These are phyloP conservation scores for Pezicula radicicola DNA, from an alignment of 2,329 filamentous ascomycete genomes.

Conservation along the genomic window DNA sequence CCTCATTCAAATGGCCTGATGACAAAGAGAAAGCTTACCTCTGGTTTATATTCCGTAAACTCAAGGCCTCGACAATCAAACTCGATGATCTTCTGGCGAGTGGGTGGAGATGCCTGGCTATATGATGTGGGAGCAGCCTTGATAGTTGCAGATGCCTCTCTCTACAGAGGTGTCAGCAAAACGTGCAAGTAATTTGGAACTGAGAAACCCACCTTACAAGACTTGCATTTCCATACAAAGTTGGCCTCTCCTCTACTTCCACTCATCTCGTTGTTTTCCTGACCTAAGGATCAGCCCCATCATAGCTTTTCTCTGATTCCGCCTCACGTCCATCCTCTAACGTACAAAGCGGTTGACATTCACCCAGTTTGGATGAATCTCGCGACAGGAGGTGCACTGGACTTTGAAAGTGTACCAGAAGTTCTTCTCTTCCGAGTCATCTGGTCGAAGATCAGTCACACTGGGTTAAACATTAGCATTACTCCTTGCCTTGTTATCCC, in stretches of 20 bases:
- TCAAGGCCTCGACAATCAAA: constrained; percentile 94
- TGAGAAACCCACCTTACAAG: constrained; percentile 72
- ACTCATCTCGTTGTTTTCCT: constrained; percentile 89
- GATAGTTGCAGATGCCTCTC: constrained; percentile 84
- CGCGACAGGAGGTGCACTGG: constrained; percentile 95
- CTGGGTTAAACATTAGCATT: constrained; percentile 40
- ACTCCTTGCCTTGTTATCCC: constrained; percentile 6
- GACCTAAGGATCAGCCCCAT: constrained; percentile 4
- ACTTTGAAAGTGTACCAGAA: constrained; percentile 99
- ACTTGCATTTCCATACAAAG: constrained; percentile 99
- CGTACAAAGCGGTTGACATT: constrained; percentile 81
- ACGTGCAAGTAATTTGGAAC: not conserved
- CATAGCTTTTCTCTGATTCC: not conserved
- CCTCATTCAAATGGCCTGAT: not conserved
- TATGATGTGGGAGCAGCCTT: constrained; percentile 72
- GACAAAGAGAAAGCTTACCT: constrained; percentile 51
- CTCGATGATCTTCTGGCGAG: constrained; percentile 75
- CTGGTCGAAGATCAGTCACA: constrained; percentile 83
- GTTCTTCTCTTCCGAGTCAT: constrained; percentile 75
- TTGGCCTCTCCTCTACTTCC: constrained; percentile 95
- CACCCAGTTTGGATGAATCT: constrained; percentile 83
- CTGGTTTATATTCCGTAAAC: constrained; percentile 85
- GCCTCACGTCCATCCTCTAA: not conserved
- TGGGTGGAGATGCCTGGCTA: constrained; percentile 67
- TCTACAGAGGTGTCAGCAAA: constrained; percentile 40